Conservation (phyloP, 2,329 filamentous ascomycete species). For the Zarea fungicola region DNA sequence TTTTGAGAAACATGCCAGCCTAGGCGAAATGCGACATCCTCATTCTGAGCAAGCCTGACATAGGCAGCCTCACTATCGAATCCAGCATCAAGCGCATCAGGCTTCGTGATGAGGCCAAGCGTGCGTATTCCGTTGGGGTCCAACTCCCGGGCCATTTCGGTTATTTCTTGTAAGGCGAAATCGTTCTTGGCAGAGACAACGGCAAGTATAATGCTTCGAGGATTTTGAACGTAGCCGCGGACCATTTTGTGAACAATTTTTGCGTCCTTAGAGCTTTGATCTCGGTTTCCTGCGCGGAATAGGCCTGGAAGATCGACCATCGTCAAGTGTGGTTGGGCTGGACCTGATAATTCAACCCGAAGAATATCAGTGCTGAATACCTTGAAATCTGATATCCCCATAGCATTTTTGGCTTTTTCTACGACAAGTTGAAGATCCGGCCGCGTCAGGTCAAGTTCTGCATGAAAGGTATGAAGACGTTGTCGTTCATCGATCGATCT, state of each 20-base stretch:
- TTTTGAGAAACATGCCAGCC: conserved; percentile 21
- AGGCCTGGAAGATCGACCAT: conserved; percentile 56
- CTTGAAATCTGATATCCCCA: conserved; percentile 41
- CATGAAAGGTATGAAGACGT: conserved; percentile 23
- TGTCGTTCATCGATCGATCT: conserved; percentile 23
- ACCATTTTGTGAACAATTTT: conserved; percentile 43
- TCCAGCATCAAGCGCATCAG: conserved; percentile 28
- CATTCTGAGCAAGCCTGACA: conserved; percentile 36
- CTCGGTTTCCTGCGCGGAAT: conserved; percentile 43
- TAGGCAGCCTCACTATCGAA: conserved; percentile 34
- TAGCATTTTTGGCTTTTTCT: conserved; percentile 36
- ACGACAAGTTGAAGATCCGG: conserved; percentile 30
- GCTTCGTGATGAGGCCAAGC: conserved; percentile 48
- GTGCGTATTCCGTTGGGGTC: conserved; percentile 36
- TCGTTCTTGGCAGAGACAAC: conserved; percentile 51
- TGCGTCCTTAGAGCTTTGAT: conserved; percentile 40
- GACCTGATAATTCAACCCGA: conserved; percentile 42
- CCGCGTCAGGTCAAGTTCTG: conserved; percentile 14
- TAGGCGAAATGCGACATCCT: conserved; percentile 35
- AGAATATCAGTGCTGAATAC: conserved; percentile 43
- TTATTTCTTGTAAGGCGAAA: conserved; percentile 53
- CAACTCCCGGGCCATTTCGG: conserved; percentile 34
- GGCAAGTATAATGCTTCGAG: conserved; percentile 54
- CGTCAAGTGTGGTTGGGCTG: conserved; percentile 46
- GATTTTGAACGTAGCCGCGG: conserved; percentile 49